These are phyloP conservation scores for Hypoxylon sp. DNA, from an alignment of 2,329 filamentous ascomycete species.

Conservation along the genomic window DNA sequence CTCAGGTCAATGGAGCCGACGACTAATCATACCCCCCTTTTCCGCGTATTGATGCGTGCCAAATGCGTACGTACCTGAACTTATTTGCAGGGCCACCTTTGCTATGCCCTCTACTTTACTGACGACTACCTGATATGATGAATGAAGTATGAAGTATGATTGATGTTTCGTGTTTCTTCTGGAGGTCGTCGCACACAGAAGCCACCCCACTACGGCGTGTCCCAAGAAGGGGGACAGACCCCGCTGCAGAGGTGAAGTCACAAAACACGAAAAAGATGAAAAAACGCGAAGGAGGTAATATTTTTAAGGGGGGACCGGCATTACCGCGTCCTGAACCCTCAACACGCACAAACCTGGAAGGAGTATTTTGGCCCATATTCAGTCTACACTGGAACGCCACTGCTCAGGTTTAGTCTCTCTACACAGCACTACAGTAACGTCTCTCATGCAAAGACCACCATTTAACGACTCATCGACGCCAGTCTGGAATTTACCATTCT, in stretches of 20 bases:
- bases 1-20: conserved; percentile 14
- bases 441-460: background rate
- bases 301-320: background rate
- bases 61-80: background rate
- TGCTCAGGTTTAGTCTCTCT: background rate
- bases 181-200: background rate
- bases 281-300: background rate
- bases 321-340: background rate
- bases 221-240: background rate
- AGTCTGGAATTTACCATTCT: background rate
- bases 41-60: background rate
- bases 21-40: conserved; percentile 4
- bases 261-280: background rate
- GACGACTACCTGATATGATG: background rate
- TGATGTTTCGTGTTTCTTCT: background rate
- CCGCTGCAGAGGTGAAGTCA: background rate
- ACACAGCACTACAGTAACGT: background rate
- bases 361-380: background rate
- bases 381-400: background rate
- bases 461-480: background rate
- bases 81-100: background rate
- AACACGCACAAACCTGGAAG: background rate
- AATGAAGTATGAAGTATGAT: background rate
- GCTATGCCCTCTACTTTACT: background rate
- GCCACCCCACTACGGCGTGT: background rate